Base-by-base conservation (phyloP, 1,284 basidiomycete genomes). In the Sanguinoderma infundibulare region DNA sequence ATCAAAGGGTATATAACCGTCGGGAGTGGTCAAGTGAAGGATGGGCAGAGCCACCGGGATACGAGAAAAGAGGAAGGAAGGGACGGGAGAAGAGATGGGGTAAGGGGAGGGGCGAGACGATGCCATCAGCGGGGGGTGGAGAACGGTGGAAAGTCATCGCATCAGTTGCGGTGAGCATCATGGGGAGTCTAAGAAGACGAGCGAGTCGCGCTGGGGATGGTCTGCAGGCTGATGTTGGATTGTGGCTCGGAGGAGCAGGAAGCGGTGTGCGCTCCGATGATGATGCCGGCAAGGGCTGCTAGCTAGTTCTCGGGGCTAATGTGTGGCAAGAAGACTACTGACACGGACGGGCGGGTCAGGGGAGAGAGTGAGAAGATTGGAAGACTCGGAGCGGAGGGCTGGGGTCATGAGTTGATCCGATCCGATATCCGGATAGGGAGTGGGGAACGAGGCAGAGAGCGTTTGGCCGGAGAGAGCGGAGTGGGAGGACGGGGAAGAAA, bases 341-440 rank as follows among this genome's bases (percentile, higher is more conserved):
- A 50, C 36, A 28, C 40, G 26, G n/a, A n/a, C n/a, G n/a, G n/a
- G n/a, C n/a, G n/a, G 58, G 51, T 49, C 24, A 39, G 15, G 34
- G 22, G 30, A 34, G 32, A 24, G 42, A 49, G 42, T 7, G 52
- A 36, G 24, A 47, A 34, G 54, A 38, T 5, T 30, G 17, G 20
- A 20, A 14, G 17, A 36, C 26, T 28, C 35, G 36, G 36, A 14
- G 28, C 28, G 49, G 49, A 42, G 44, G 17, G n/a, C n/a, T n/a
- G 9, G 1, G 65, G 60, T 66, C 62, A 62, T 63, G 65, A 38
- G 62, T 49, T 66, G 62, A 66, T 66, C 65, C 55, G 65, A 53
- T 58, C 60, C 57, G 65, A 58, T 60, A 61, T 60, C 65, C 65
- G 62, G 59, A 56, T 32, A 14, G 35, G 8, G 36, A 38, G 32